Conservation (phyloP, 768 basidiomycete species). For the Tulasnella sp. region DNA sequence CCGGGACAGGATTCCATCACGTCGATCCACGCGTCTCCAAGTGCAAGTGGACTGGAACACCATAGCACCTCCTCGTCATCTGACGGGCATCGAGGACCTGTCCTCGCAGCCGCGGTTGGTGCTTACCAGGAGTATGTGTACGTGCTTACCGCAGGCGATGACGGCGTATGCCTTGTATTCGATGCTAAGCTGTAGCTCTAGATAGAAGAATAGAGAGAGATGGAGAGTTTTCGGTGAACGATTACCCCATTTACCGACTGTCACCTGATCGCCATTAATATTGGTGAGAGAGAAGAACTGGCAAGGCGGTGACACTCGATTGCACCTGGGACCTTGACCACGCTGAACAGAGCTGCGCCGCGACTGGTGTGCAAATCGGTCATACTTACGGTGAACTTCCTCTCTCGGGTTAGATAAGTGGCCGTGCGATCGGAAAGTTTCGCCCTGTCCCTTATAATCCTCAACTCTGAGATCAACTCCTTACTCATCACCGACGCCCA, state of each 20-base stretch:
- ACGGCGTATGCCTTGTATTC: constrained; percentile 76
- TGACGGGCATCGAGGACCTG: constrained; percentile 74
- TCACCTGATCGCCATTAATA: neutral
- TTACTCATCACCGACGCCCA: neutral
- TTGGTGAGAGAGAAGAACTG: neutral
- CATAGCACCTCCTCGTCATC: constrained; percentile 78
- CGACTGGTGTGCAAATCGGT: neutral
- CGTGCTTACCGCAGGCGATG: constrained; percentile 80
- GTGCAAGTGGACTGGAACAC: constrained; percentile 47
- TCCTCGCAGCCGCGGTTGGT: constrained; percentile 66
- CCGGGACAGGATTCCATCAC: constrained; percentile 81
- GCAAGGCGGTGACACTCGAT: neutral
- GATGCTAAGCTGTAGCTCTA: constrained; percentile 22
- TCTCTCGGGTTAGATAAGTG: neutral
- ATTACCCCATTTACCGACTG: neutral
- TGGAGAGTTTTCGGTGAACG: too few relatives aligned
- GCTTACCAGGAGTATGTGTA: constrained; percentile 40
- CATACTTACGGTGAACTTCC: neutral
- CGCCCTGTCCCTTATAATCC: neutral
- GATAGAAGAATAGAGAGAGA: neutral
- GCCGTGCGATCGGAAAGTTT: neutral
- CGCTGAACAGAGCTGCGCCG: neutral
- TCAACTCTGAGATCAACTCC: neutral
- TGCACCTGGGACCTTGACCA: neutral
- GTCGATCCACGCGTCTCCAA: constrained; percentile 57